These are phyloP conservation scores for Aspergillus pseudoterreus DNA, from an alignment of 2,329 filamentous ascomycete genomes.

Conservation along the genomic window DNA sequence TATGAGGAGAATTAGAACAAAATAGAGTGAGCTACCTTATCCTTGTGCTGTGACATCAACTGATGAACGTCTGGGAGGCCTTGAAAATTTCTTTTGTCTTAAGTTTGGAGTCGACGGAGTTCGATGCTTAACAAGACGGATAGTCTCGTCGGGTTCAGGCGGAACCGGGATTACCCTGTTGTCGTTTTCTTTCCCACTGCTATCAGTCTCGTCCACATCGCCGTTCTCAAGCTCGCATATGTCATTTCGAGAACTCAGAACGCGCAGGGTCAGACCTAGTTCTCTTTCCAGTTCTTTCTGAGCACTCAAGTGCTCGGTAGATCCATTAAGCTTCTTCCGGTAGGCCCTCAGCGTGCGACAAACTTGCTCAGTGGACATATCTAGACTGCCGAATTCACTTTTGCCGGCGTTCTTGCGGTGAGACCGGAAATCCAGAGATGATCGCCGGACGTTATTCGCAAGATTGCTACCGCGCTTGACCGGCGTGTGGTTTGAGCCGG, in stretches of 20 bases:
- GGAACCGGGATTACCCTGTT: conserved; percentile 13
- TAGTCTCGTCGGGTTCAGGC: conserved; percentile 20
- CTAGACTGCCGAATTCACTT: conserved; percentile 46
- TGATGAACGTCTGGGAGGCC: conserved; percentile 29
- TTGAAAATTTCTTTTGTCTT: conserved; percentile 19
- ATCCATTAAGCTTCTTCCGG: conserved; percentile 54
- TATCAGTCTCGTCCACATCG: conserved; percentile 35
- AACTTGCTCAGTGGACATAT: conserved; percentile 55
- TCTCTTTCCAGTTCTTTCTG: conserved; percentile 57
- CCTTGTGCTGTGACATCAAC: conserved; percentile 28
- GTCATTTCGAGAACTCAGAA: conserved; percentile 28
- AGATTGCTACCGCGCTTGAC: conserved; percentile 26
- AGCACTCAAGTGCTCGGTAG: conserved; percentile 46
- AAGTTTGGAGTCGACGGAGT: conserved; percentile 36
- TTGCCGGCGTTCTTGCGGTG: conserved; percentile 36
- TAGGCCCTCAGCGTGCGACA: conserved; percentile 57
- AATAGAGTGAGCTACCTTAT: conserved; percentile 1
- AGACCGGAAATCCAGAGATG: conserved; percentile 50
- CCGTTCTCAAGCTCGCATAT: conserved; percentile 20
- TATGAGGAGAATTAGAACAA: background rate
- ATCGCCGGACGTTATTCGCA: conserved; percentile 37
- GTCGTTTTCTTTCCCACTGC: conserved; percentile 36
- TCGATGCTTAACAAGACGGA: conserved; percentile 26
- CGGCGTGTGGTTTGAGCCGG: conserved; percentile 31
- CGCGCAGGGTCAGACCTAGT: conserved; percentile 43